Base-by-base conservation (phyloP, 2,329 filamentous ascomycete genomes). In the Aspergillus latus region DNA sequence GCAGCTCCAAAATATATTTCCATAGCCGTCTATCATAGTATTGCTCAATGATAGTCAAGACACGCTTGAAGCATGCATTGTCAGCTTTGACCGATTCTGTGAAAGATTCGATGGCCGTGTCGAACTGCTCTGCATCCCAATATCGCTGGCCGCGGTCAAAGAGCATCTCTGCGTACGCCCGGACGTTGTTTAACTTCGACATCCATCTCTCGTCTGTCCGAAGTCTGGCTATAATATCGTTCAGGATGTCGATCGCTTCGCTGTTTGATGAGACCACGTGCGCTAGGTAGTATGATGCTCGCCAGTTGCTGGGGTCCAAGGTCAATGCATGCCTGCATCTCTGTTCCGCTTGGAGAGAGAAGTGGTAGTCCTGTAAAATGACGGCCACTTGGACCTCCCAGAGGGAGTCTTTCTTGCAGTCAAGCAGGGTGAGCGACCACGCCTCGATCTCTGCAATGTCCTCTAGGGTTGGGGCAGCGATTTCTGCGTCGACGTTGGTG, bases 331-430 rank as follows among this genome's bases (percentile, higher is more conserved):
- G 49, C 2, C 59, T 62, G 44, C 64, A 64, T 45, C 62, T 57
- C 10, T 59, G 58, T 37, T 66, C 59, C 1, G 62, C 57, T 46
- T 68, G 57, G 3, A 48, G 36, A 6, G 49, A 30, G 36, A 59
- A 56, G 21, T 36, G 26, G 45, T 61, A 65, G 9, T 48, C 45
- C 9, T 61, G 48, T 13, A 66, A 49, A 8, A 65, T 58, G 36
- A 54, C 59, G 7, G 62, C 67, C 54, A 69, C 63, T 44, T 68
- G 61, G 2, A 60, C 58, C 29, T 66, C 52, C 62, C 64, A 63
- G 2, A 61, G 32, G 13, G 59, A 53, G 48, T 64, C 58, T 30
- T 49, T 45, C 15, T 58, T 45, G 13, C 57, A 39, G 9, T 36
- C 30, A 3, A 60, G 44, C 13, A 54, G 44, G 8, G 16, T 54